Evolutionary conservation across 352 stramenopile genomes (phyloP), one percentile per base, ranked within the genome.

Genomic region (Albugo laibachii): DNA sequence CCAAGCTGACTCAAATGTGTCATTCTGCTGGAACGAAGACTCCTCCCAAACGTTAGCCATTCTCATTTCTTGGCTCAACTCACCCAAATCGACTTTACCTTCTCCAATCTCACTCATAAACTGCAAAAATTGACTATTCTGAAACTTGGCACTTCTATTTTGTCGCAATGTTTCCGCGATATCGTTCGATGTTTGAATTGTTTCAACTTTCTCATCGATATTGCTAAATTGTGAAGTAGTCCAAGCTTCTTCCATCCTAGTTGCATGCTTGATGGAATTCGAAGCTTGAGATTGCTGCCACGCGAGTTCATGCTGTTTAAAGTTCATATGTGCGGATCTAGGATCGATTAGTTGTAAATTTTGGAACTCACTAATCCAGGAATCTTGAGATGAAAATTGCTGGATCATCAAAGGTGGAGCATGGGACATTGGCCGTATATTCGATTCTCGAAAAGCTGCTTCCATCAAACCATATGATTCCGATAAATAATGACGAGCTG

Each of bases 51-150:
- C 16, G 16, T 43, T 43, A 19, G 3, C 8, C 38, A 19, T 24
- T 19, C 16, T n/a, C 49, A 20, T 55, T 19, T 57, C 66, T 19
- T 47, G 53, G 52, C 56, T 70, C 21, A 63, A 62, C 39, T 91
- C 78, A 50, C 86, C 66, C 10, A 91, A 62, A 52, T 80, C 69
- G 5, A 85, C 67, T 54, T 83, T 62, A 27, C 78, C 78, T 5
- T 55, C 58, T 44, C 70, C 66, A 34, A 91, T 67, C 51, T 87
- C 63, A 49, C 85, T 70, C 75, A 91, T 86, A 45, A 91, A 91
- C 53, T 85, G 59, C 40, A 87, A 59, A 48, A 91, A 91, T 46
- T 91, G 69, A 59, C 78, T 91, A 49, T 86, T 80, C 54, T 91
- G 74, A 52, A 63, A 91, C 55, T 83, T 84, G 1, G 70, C 63